Conservation (phyloP, 495 filamentous ascomycete species). For the Wilcoxina mikolae region DNA sequence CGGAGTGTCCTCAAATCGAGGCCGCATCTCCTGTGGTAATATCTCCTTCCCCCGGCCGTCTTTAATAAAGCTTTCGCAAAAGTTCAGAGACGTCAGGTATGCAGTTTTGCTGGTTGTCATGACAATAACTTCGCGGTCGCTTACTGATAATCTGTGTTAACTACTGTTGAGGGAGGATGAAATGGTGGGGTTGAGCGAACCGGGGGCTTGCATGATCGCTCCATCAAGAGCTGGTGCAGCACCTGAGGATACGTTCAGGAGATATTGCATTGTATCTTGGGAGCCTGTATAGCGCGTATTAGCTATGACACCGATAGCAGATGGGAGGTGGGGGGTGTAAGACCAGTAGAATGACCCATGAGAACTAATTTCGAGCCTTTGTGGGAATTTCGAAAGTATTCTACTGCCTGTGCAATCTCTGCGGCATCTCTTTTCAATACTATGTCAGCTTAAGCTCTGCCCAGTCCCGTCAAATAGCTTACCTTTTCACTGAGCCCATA, state of each 20-base stretch:
- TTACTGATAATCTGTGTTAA: slow-evolving; percentile 32
- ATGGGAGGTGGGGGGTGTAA: not conserved
- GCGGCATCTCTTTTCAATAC: slow-evolving; percentile 41
- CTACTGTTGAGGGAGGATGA: not conserved
- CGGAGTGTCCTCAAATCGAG: slow-evolving; percentile 38
- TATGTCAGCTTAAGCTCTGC: not conserved
- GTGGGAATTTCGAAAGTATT: slow-evolving; percentile 44
- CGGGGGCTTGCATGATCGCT: slow-evolving; percentile 64
- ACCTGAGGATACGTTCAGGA: slow-evolving; percentile 30
- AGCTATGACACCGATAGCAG: not conserved
- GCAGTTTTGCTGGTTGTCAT: slow-evolving; percentile 30
- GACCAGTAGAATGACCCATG: slow-evolving; percentile 64
- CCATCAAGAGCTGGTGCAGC: slow-evolving; percentile 43
- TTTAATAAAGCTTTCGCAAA: slow-evolving; percentile 40
- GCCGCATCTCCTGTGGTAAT: slow-evolving; percentile 40
- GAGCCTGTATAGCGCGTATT: slow-evolving; percentile 42
- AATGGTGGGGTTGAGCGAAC: not conserved
- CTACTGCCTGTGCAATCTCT: slow-evolving; percentile 58
- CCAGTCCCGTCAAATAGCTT: not conserved
- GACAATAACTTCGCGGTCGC: slow-evolving; percentile 55
- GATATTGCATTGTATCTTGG: slow-evolving; percentile 73
- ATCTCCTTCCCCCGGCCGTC: slow-evolving; percentile 42
- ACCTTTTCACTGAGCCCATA: slow-evolving; percentile 41
- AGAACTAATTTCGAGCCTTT: slow-evolving; percentile 52
- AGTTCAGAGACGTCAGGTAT: slow-evolving; percentile 38